Conservation (phyloP, 2,329 filamentous ascomycete genomes). For the Falciphora oryzae region DNA sequence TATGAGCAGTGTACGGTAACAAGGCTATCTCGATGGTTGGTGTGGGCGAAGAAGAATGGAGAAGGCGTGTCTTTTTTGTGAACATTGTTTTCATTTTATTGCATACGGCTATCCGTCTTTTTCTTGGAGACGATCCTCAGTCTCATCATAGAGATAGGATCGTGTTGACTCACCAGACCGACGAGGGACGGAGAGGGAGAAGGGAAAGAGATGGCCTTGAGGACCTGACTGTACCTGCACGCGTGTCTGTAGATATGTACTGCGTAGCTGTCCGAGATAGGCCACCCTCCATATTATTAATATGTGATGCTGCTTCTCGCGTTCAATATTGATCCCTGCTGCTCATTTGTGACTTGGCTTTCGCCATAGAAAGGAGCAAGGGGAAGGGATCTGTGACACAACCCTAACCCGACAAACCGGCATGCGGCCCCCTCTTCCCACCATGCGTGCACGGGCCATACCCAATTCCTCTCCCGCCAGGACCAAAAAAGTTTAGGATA, state of each 20-base stretch:
- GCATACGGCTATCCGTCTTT: not conserved
- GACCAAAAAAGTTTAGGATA: constrained; percentile 6
- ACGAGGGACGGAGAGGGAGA: not conserved
- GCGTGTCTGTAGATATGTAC: not conserved
- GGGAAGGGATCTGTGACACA: not conserved
- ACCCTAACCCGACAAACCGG: not conserved
- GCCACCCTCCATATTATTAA: not conserved
- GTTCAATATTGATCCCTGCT: too few species aligned
- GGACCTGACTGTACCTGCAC: not conserved
- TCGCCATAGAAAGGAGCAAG: too few species aligned
- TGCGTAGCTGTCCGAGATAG: not conserved
- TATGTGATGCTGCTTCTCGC: not conserved
- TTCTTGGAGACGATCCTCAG: not conserved
- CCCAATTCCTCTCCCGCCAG: not conserved
- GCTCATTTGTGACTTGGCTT: too few species aligned
- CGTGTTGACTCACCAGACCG: not conserved
- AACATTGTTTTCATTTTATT: not conserved
- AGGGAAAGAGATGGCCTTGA: not conserved
- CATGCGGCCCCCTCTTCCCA: not conserved
- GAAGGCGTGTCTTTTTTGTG: not conserved
- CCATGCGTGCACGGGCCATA: constrained; percentile 4
- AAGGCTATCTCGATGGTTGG: not conserved
- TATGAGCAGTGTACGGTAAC: not conserved
- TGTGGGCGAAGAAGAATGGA: not conserved
- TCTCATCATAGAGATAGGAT: not conserved